Base-by-base conservation (phyloP, 2,329 filamentous ascomycete genomes). In the Cyclaneusma minus region DNA sequence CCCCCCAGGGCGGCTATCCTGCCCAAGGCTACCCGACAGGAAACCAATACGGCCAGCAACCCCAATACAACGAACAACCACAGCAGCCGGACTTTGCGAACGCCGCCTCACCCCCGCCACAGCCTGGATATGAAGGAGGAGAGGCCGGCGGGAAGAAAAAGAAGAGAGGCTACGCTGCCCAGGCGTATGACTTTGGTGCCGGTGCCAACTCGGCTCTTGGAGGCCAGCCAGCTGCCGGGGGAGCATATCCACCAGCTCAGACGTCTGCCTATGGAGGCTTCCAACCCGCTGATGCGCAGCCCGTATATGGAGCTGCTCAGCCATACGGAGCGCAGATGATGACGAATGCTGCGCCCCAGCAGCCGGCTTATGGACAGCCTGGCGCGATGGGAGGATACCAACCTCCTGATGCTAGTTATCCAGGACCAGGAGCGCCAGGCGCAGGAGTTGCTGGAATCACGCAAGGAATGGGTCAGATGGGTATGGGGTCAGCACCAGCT, bases 111-210 rank as follows among this genome's bases (percentile, higher is more conserved):
- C 34, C 44, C 20, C 34, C 44, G 22, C 40, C 48, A 31, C 37
- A 36, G 27, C 29, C 39, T 26, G 37, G 45, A 25, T 48, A 49
- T 19, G 41, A 35, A 22, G 46, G 50, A 22, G 46, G 50, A 22
- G 60, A 61, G 22, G 58, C 59, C 24, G 63, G 39, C 11, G 45
- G 58, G 35, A 74, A 68, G 52, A 84, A 84, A 61, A 94, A 93
- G 70, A 93, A 92, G 68, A 70, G 84, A 61, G 77, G 80, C 30
- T 95, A 95, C 59, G 89, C 89, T 29, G 82, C 82, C 30, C 80
- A 91, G 52, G 87, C 87, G 23, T 98, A 92, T 53, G 87, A 92
- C 32, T 89, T 95, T 43, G 83, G 80, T 26, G 67, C 69, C 26
- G 89, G 87, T 43, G 81, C 80, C 46, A 95, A 95, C 64, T 73